Conservation (phyloP, 306 rosid genomes). For the Cucumis sativus region Cucumber_9930_V3 NC_026659.2:28695001-28695500, state of each 20-base stretch:
- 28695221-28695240: not conserved
- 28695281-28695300: not conserved
- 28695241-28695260: not conserved
- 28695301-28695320: not conserved
- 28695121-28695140: too few relatives aligned
- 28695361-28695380: not conserved
- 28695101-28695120: too few relatives aligned
- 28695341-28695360: not conserved
- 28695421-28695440: not conserved
- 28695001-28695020: too few relatives aligned
- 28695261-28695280: not conserved
- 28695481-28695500: conserved; percentile 35
- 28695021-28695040: too few relatives aligned
- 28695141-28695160: too few relatives aligned
- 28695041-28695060: too few relatives aligned
- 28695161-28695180: too few relatives aligned
- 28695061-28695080: too few relatives aligned
- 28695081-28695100: too few relatives aligned
- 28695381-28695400: not conserved
- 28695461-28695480: not conserved
- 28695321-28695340: not conserved
- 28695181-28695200: too few relatives aligned
- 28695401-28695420: not conserved
- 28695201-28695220: too few relatives aligned
- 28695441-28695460: not conserved